These are phyloP conservation scores for Bacterosira constricta DNA, from an alignment of 108 stramenopile species.

Conservation along the genomic window DNA sequence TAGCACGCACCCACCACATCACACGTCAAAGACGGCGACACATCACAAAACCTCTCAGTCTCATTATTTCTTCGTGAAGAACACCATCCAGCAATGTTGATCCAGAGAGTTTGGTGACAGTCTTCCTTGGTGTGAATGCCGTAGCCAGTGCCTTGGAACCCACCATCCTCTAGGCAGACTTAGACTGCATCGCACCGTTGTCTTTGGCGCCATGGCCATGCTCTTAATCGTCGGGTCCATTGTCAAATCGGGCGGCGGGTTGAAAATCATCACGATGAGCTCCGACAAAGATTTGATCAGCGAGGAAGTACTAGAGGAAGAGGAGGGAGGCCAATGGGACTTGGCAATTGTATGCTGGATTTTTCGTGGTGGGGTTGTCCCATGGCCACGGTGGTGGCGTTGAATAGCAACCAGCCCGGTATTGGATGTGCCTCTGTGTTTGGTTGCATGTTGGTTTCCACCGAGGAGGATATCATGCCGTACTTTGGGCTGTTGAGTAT, in stretches of 20 bases:
- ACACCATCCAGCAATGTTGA: constrained; percentile 70
- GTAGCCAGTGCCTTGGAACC: constrained; percentile 82
- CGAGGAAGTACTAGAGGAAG: background rate
- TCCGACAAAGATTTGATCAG: constrained; percentile 3
- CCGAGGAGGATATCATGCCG: constrained; percentile 70
- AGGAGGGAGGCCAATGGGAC: constrained; percentile 45
- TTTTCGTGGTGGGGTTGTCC: constrained; percentile 85
- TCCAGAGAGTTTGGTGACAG: constrained; percentile 80
- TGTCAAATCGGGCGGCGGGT: constrained; percentile 78
- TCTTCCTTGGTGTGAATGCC: constrained; percentile 83
- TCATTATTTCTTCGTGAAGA: no score
- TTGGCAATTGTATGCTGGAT: constrained; percentile 84
- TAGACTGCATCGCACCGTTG: constrained; percentile 75
- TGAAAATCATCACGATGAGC: constrained; percentile 36
- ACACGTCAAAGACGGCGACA: no score
- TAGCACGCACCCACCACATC: background rate
- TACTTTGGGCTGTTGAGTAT: constrained; percentile 85
- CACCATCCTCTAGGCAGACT: constrained; percentile 77
- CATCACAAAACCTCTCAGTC: no score
- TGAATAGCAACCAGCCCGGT: constrained; percentile 89
- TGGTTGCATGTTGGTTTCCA: constrained; percentile 74
- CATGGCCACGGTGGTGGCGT: constrained; percentile 89
- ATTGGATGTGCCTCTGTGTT: constrained; percentile 90
- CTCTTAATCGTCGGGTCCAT: constrained; percentile 84
- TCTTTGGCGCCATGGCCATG: constrained; percentile 72